Base-by-base conservation (phyloP, 352 stramenopile genomes). In the Pythium brachiatum region DNA sequence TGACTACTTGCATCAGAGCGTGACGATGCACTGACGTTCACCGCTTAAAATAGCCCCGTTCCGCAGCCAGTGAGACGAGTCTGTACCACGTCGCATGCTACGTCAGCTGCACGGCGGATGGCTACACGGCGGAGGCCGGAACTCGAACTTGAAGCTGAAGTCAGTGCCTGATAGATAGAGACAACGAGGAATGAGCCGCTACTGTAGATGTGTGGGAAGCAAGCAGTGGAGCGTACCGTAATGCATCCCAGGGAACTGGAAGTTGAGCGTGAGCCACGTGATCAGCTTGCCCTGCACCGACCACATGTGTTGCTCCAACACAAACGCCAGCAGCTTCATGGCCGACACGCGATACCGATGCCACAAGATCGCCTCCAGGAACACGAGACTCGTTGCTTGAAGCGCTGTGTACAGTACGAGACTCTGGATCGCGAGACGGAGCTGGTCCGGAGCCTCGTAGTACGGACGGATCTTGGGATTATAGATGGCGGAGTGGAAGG, bases 221-320 rank as follows among this genome's bases (percentile, higher is more conserved):
- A 4, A 53, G 34, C 21, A 9, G 7, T 12, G 31, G 31, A 9
- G 7, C 31, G 34, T 39, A 57, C 58, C 47, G 20, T 64, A 59
- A 21, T 60, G 51, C 2, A 66, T 26, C 15, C 53, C 25, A 38
- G 52, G 38, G 31, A 55, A 53, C 12, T 66, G 25, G 26, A 64
- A 43, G n/a, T 51, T 43, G 8, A 57, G 18, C 11, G 57, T 21
- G 4, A 66, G 59, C 59, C 59, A 66, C 13, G 36, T 39, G n/a
- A 59, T n/a, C 9, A 61, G n/a, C 38, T 60, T 67, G 38, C 32
- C 16, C 26, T 61, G 51, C 12, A 67, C 3, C 15, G 52, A 56
- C 39, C 39, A 50, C n/a, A 6, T 7, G 25, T 67, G 60, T 11
- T 32, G 51, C n/a, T 67, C 60, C 1, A 67, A 27, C 7, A 61